Conservation (phyloP, 2,329 filamentous ascomycete genomes). For the Penicillium brevicompactum region DNA sequence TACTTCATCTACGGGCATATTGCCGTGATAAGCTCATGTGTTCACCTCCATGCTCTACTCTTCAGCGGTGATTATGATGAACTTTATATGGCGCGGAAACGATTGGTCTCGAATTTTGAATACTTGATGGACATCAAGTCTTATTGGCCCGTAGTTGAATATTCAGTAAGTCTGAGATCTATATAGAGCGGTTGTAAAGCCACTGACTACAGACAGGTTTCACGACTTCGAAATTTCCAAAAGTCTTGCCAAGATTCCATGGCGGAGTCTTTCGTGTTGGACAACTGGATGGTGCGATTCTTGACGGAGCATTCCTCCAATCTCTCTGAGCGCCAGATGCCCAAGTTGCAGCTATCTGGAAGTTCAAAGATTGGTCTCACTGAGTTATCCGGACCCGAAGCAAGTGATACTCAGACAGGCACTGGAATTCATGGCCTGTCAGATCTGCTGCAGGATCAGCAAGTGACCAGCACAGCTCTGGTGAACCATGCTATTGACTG, state of each 20-base stretch:
- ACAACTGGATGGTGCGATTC: slow-evolving; percentile 29
- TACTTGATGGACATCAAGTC: slow-evolving; percentile 24
- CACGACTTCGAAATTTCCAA: slow-evolving; percentile 24
- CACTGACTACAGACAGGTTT: slow-evolving; percentile 9
- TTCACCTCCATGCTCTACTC: slow-evolving; percentile 23
- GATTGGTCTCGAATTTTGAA: slow-evolving; percentile 22
- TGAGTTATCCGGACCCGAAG: neutral
- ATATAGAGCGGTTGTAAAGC: neutral
- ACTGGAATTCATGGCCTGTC: slow-evolving; percentile 1
- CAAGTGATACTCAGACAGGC: neutral
- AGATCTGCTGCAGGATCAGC: slow-evolving; percentile 12
- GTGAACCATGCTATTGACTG: slow-evolving; percentile 23
- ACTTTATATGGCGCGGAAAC: slow-evolving; percentile 14
- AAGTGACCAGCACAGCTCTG: slow-evolving; percentile 19
- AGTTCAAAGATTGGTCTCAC: neutral
- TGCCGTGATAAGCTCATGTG: slow-evolving; percentile 24
- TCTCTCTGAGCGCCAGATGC: slow-evolving; percentile 14
- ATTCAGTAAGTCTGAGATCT: slow-evolving; percentile 11
- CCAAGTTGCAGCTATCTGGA: neutral
- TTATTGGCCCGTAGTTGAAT: slow-evolving; percentile 22
- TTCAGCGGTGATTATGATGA: slow-evolving; percentile 18
- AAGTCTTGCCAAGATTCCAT: slow-evolving; percentile 21
- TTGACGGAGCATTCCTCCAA: slow-evolving; percentile 24
- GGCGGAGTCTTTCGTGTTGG: slow-evolving; percentile 21
- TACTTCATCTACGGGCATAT: slow-evolving; percentile 25